These are phyloP conservation scores for Skeletonema grethae DNA, from an alignment of 108 stramenopile species.

Conservation along the genomic window DNA sequence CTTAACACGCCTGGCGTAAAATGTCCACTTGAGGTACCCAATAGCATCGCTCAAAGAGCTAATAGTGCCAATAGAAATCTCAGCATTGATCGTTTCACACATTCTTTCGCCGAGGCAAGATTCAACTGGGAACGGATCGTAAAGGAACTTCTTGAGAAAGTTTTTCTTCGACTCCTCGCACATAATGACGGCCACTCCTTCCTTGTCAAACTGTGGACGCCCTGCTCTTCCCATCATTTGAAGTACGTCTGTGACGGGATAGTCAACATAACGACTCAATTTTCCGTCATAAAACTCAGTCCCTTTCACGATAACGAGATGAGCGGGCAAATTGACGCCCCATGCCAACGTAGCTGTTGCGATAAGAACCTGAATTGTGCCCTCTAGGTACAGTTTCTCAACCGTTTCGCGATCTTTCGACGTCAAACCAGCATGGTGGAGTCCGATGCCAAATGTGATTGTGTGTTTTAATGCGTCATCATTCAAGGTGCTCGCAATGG, in stretches of 20 bases:
- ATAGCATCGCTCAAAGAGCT: slow-evolving; percentile 74
- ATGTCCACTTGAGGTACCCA: slow-evolving; percentile 97
- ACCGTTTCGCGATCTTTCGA: slow-evolving; percentile 75
- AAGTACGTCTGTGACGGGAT: slow-evolving; percentile 98
- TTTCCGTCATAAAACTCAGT: slow-evolving; percentile 99
- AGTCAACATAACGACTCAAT: slow-evolving; percentile 92
- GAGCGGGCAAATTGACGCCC: slow-evolving; percentile 87
- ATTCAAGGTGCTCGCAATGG: slow-evolving; percentile 60
- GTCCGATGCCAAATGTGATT: slow-evolving; percentile 95
- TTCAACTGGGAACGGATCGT: slow-evolving; percentile 99
- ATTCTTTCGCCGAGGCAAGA: slow-evolving; percentile 80
- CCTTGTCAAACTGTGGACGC: slow-evolving; percentile 95
- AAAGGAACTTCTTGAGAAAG: slow-evolving; percentile 96
- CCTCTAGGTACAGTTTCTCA: slow-evolving; percentile 87
- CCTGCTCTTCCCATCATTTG: slow-evolving; percentile 99
- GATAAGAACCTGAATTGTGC: slow-evolving; percentile 95
- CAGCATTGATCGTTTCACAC: slow-evolving; percentile 96
- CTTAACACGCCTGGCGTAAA: slow-evolving; percentile 91
- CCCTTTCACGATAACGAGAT: slow-evolving; percentile 95
- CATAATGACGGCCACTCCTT: slow-evolving; percentile 93
- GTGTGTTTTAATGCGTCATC: slow-evolving; percentile 94
- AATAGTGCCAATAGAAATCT: slow-evolving; percentile 90
- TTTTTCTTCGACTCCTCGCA: slow-evolving; percentile 95
- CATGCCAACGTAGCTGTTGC: slow-evolving; percentile 91
- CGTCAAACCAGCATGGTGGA: slow-evolving; percentile 95